Base-by-base conservation (phyloP, 257 asterid species). In the Solanum sparsipilum region DNA sequence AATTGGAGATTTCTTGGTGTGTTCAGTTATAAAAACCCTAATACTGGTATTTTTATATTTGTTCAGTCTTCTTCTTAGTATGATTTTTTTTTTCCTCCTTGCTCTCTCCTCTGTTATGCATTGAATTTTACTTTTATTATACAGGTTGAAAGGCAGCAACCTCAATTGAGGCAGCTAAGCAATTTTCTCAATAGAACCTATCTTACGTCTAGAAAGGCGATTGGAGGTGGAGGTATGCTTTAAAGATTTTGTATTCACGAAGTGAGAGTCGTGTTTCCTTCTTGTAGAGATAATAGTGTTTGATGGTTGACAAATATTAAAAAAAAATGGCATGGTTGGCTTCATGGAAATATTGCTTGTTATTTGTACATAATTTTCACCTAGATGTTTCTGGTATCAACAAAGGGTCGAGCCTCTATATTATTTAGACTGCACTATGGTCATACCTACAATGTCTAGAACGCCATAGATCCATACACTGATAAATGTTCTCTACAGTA, bases 61-160 rank as follows among this genome's bases (percentile, higher is more conserved):
- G 36, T 18, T 18, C 32, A 27, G 75, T 41, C 88, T 34, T 44
- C 78, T 18, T 73, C 48, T 68, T 44, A 38, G 70, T 44, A 11
- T 85, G 25, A 36, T 48, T 25, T 36, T 70, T 38, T 38, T 38
- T 39, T 68, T 25, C 32, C 32, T 39, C 27, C 27, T 41, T 41
- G 63, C 11, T n/a, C 39, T 84, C 21, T 84, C 29, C 56, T 36
- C n/a, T 29, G 46, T 85, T 48, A 25, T 73, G 20, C 35, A 16
- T 20, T 82, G 44, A 73, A 67, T 46, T 48, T 85, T 31, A 73
- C 46, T 88, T 84, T 8, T 25, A 65, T 91, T 36, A 41, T 84
- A 72, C 91, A 96, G 99, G 96, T 93, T 84, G 90, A 91, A 88
- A 88, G 92, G 63, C 95, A 92, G 84, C 95, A 95, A 86, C 89